phyloP scores from a whole-genome alignment of 768 basidiomycete genomes.

The Tulasnella sp. region DNA sequence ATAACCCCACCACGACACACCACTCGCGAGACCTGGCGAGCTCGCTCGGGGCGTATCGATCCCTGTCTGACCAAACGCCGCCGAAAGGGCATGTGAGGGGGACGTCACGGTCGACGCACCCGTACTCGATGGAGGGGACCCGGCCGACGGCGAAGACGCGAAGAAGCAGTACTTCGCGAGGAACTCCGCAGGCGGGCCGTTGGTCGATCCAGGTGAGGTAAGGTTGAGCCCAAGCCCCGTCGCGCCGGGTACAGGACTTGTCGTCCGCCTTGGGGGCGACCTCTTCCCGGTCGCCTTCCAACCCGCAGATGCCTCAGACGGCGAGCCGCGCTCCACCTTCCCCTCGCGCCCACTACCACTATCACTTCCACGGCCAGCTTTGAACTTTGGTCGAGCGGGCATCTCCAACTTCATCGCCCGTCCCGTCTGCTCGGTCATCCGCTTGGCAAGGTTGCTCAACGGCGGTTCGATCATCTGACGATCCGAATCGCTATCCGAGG shows the following conservation, averaged over 20 bases:
- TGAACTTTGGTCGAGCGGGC: background rate
- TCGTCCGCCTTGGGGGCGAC: background rate
- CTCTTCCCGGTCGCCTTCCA: too few relatives aligned
- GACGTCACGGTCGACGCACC: background rate
- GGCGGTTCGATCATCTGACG: background rate
- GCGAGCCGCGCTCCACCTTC: too few relatives aligned
- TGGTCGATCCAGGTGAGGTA: background rate
- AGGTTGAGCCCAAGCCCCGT: conserved; percentile 1
- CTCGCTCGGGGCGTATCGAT: conserved; percentile 8
- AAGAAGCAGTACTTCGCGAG: conserved; percentile 18
- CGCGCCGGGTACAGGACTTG: background rate
- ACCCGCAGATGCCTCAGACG: too few relatives aligned
- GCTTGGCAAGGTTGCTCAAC: conserved; percentile 1
- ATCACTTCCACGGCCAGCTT: too few relatives aligned
- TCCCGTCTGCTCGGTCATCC: background rate
- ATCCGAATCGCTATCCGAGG: background rate
- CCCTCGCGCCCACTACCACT: too few relatives aligned
- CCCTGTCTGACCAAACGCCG: background rate
- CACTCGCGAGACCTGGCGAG: background rate
- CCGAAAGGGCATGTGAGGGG: background rate
- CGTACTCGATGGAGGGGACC: background rate
- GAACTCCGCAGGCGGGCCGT: conserved; percentile 16
- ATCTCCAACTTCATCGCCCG: conserved; percentile 7
- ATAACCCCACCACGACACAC: conserved; percentile 2
- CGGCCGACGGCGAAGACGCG: conserved; percentile 4